These are phyloP conservation scores for Talaromyces piceae DNA, from an alignment of 2,329 filamentous ascomycete genomes.

Conservation along the genomic window DNA sequence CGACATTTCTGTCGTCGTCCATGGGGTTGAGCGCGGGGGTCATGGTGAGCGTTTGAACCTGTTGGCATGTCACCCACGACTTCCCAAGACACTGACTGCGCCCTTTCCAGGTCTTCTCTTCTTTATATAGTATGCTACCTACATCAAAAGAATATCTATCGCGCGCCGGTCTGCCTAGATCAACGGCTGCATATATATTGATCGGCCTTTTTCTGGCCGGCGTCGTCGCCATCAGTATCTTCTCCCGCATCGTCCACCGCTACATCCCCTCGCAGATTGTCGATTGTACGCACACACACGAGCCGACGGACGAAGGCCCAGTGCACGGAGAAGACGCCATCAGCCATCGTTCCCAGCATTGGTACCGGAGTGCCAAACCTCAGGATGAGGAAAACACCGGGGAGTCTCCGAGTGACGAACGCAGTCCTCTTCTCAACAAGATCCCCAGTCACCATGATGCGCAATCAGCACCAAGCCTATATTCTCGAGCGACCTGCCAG, in stretches of 20 bases:
- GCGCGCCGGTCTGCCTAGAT: conserved; percentile 59
- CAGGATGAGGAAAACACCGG: conserved; percentile 11
- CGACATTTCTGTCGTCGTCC: conserved; percentile 71
- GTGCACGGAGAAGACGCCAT: conserved; percentile 22
- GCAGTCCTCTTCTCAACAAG: conserved; percentile 23
- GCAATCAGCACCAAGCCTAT: conserved; percentile 11
- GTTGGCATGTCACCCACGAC: not conserved
- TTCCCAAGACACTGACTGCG: not conserved
- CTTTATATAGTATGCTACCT: conserved; percentile 87
- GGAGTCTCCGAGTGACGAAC: conserved; percentile 17
- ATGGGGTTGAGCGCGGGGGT: conserved; percentile 91
- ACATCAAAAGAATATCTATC: conserved; percentile 72
- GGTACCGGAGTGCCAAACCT: conserved; percentile 12
- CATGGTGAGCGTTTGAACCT: conserved; percentile 57
- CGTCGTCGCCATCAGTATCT: conserved; percentile 38
- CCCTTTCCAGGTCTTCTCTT: conserved; percentile 67
- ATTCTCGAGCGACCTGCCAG: conserved; percentile 10
- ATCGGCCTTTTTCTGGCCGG: conserved; percentile 43
- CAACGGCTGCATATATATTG: conserved; percentile 50
- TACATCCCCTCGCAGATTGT: conserved; percentile 45
- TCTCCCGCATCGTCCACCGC: conserved; percentile 39
- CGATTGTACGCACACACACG: conserved; percentile 42
- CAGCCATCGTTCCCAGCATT: conserved; percentile 17
- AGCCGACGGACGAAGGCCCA: conserved; percentile 26
- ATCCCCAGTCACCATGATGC: conserved; percentile 16